phyloP scores from a whole-genome alignment of 352 stramenopile species.

The Phytopythium delawarense region DNA sequence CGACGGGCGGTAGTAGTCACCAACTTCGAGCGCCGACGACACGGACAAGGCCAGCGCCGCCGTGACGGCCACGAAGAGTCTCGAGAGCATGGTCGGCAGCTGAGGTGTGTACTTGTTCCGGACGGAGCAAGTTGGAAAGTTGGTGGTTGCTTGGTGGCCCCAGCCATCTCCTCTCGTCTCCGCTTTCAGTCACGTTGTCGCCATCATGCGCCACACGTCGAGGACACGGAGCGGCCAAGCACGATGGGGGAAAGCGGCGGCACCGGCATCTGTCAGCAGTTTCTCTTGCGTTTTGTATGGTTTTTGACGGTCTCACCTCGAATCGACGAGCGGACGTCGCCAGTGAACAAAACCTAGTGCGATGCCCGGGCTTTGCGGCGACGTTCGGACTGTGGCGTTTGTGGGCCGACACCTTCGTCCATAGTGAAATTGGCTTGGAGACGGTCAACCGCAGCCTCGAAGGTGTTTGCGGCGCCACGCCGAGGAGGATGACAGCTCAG shows the following conservation, averaged over 20 bases:
- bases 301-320: too few relatives aligned
- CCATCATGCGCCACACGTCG: neutral
- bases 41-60: neutral
- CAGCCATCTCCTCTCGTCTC: too few relatives aligned
- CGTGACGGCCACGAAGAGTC: constrained; percentile 4
- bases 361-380: neutral
- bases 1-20: constrained; percentile 29
- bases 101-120: neutral
- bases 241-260: neutral
- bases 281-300: neutral
- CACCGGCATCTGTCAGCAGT: neutral
- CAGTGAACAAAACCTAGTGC: neutral
- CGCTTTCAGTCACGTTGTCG: neutral
- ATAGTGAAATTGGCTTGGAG: neutral
- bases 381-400: neutral
- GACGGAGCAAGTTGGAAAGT: neutral
- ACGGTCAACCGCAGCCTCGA: too few relatives aligned
- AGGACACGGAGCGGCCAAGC: neutral
- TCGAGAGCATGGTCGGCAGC: constrained; percentile 3
- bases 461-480: neutral
- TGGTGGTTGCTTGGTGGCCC: neutral
- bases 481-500: neutral
- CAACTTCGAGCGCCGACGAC: constrained; percentile 11
- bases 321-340: neutral
- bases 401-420: neutral